Base-by-base conservation (phyloP, 1,284 basidiomycete genomes). In the Ganoderma leucocontextum region DNA sequence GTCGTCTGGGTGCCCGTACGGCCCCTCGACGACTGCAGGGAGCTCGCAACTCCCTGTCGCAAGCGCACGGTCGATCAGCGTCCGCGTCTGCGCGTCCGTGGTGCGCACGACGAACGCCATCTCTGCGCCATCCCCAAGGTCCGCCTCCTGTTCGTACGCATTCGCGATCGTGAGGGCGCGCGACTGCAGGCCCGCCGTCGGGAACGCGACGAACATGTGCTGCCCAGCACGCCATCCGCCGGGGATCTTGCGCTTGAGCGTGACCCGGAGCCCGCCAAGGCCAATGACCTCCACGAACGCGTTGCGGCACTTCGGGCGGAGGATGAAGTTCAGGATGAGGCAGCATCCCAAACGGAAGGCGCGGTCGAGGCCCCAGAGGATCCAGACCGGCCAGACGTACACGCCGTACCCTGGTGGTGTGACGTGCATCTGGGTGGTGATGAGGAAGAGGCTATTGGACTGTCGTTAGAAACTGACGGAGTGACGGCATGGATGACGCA, bases 161-260 rank as follows among this genome's bases (percentile, higher is more conserved):
- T 81, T 84, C 13, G 84, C 80, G 64, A 89, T 86, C 0, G 88
- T 89, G 75, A 89, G 88, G 4, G 87, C 87, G 72, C 89, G 88
- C 8, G 84, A 81, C 75, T 89, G 84, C 65, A 85, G 80, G 17
- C 82, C 76, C 5, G 75, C 74, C 5, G 84, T 71, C 0, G 88
- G 87, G 69, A 87, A 81, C 12, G 83, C 82, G 49, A 89, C 77
- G 74, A 85, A 88, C 4, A 82, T 84, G 70, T 84, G 85, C 75
- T 92, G 90, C 0, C 90, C 90, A 0, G 89, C 83, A 8, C 75
- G 77, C 90, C 90, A 92, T 29, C 80, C 73, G 25, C 75, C 66
- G 9, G 74, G 75, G 47, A 78, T 62, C 61, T 73, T 72, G 15
- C 81, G 76, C 41, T 67, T 71, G 17, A 83, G 71, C 2, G 80